A percentile compares a stretch with the other conserved stretches of the same genome.
Conservation (phyloP, 768 basidiomycete genomes). For the Heimioporus sp. region DNA sequence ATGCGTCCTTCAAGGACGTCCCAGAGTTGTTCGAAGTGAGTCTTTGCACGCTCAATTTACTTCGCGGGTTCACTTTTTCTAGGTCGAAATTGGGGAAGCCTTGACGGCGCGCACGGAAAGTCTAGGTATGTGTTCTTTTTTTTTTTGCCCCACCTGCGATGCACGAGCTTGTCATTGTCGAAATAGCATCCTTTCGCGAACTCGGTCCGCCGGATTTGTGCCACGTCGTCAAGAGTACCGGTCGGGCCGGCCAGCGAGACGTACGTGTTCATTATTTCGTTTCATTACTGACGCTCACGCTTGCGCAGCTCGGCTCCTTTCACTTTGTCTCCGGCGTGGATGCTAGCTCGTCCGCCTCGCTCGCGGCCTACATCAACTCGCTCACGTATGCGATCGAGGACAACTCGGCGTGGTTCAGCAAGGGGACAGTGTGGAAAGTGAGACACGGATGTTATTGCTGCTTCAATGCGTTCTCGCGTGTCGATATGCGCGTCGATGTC, state of each 20-base stretch:
- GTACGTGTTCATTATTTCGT: slow-evolving; percentile 44
- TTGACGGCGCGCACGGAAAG: slow-evolving; percentile 89
- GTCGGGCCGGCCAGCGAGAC: slow-evolving; percentile 80
- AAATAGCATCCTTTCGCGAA: slow-evolving; percentile 88
- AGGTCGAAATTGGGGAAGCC: slow-evolving; percentile 90
- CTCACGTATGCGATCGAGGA: slow-evolving; percentile 96
- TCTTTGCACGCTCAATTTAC: background rate
- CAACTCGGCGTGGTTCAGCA: slow-evolving; percentile 87
- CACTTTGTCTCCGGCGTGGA: slow-evolving; percentile 99
- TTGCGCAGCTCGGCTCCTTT: slow-evolving; percentile 82
- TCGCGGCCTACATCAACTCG: slow-evolving; percentile 98
- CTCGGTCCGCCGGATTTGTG: slow-evolving; percentile 97
- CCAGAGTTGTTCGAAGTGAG: slow-evolving; percentile 95
- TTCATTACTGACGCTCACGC: background rate
- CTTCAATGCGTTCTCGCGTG: slow-evolving; percentile 97
- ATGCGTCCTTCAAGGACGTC: slow-evolving; percentile 86
- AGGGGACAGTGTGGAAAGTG: slow-evolving; percentile 84
- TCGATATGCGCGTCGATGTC: slow-evolving; percentile 96
- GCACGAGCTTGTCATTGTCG: too few relatives aligned
- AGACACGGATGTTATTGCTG: slow-evolving; percentile 93
- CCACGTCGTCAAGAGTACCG: slow-evolving; percentile 91
- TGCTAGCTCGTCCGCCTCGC: slow-evolving; percentile 94
- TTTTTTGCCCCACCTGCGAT: background rate
- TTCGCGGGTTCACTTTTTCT: slow-evolving; percentile 4
- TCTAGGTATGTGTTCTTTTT: slow-evolving; percentile 58